Percentiles rank a stretch among this genome's conserved stretches.
phyloP scores from a whole-genome alignment of 805 yeast species.

The Candida palmyrensis region DNA sequence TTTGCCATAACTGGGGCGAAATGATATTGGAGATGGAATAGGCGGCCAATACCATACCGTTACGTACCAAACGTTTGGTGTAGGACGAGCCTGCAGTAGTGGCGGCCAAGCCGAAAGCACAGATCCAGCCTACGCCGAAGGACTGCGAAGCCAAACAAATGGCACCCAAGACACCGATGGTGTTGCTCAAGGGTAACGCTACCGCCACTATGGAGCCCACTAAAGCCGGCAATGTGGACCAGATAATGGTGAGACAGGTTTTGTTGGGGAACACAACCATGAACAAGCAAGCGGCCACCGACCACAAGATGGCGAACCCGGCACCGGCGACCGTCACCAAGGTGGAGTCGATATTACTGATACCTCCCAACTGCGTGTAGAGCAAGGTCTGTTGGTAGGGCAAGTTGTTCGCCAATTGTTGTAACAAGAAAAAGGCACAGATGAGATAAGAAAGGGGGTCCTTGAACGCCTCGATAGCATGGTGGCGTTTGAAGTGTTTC shows the following conservation, averaged over 20 bases:
- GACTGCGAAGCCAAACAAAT: slow-evolving; percentile 43
- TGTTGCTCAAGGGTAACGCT: slow-evolving; percentile 39
- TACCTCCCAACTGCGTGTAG: slow-evolving; percentile 40
- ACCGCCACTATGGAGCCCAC: slow-evolving; percentile 43
- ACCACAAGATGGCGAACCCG: slow-evolving; percentile 41
- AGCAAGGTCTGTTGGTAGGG: slow-evolving; percentile 49
- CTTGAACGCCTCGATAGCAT: slow-evolving; percentile 43
- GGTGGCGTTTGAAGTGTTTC: slow-evolving; percentile 41
- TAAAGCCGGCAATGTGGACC: slow-evolving; percentile 39
- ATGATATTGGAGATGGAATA: slow-evolving; percentile 47
- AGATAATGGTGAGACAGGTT: slow-evolving; percentile 28
- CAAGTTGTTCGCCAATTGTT: slow-evolving; percentile 48
- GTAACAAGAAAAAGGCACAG: slow-evolving; percentile 32
- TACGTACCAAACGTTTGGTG: slow-evolving; percentile 47
- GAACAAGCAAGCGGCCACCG: slow-evolving; percentile 31
- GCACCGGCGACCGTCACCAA: slow-evolving; percentile 51
- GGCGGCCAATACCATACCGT: slow-evolving; percentile 38
- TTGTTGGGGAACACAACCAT: slow-evolving; percentile 26
- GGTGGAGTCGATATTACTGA: slow-evolving; percentile 40
- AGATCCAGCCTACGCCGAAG: slow-evolving; percentile 36
- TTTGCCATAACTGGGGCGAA: slow-evolving; percentile 54
- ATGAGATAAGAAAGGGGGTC: slow-evolving; percentile 31
- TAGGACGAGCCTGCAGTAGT: slow-evolving; percentile 37
- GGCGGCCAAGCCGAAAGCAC: slow-evolving; percentile 22
- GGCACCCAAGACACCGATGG: slow-evolving; percentile 38